Evolutionary conservation across 768 basidiomycete species (phyloP), one percentile per base, ranked within the genome.

Genomic region (Amanita brunnescens): DNA sequence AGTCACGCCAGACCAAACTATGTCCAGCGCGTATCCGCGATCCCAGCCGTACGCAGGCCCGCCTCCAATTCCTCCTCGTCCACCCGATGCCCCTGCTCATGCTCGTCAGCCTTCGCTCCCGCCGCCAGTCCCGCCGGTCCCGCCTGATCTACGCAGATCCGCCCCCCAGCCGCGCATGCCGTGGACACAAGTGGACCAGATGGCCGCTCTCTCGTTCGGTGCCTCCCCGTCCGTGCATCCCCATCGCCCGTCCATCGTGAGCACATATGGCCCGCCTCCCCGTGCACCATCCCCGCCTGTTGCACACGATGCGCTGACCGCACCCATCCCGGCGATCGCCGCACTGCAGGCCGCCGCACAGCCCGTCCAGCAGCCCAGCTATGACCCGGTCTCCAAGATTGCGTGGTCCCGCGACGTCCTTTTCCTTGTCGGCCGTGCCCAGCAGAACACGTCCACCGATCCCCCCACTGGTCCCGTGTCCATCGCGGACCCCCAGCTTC

Each of bases 351-450:
- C 75, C 0, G 79, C 78, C 1, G 61, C 79, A 0, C 63, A 69
- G 3, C 64, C 76, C 10, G 67, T 87, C 20, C 81, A 84, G 48
- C 66, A 72, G 1, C 76, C 83, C 1, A 60, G 60, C 34, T 76
- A 77, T 52, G 80, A 83, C 57, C 83, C 85, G 2, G 62, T 68
- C 0, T 72, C 81, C 38, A 81, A 82, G 58, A 64, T 95, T 5
- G 71, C 77, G 23, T 97, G 92, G 91, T 79, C 80, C 13, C 75
- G 88, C 44, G 91, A 95, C 55, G 87, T 94, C 51, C 65, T 93
- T 52, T 78, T 81, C 59, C 80, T 94, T 52, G 80, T 89, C 49
- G 87, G 94, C 47, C 77, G 80, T 48, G 67, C 74, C 1, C 69
- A 73, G 44, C 54, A 64, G 32, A 52, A 57, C 20, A 43, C 62